Evolutionary conservation across 805 yeast genomes (phyloP).

Genomic region (Scheffersomyces spartinae): DNA sequence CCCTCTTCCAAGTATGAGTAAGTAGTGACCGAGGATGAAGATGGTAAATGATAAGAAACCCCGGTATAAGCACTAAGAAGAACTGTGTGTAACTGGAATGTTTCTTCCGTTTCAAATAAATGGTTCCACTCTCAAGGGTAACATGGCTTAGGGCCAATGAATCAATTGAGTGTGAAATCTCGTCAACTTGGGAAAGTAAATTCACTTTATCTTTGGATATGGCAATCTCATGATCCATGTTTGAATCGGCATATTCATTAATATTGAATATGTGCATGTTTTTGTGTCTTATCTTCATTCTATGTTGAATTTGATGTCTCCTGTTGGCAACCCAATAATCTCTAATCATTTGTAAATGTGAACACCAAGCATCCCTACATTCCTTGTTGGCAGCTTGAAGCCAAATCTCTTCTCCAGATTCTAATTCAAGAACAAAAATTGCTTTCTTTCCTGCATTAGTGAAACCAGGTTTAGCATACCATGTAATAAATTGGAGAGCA

Average conservation of each 20-base stretch:
- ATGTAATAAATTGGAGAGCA: slow-evolving; percentile 10
- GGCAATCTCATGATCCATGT: slow-evolving; percentile 26
- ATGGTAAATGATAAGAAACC: slow-evolving; percentile 48
- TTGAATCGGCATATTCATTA: slow-evolving; percentile 47
- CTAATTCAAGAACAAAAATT: slow-evolving; percentile 16
- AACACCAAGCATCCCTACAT: slow-evolving; percentile 59
- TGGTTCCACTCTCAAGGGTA: slow-evolving; percentile 49
- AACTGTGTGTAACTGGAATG: slow-evolving; percentile 53
- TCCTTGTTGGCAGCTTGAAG: slow-evolving; percentile 42
- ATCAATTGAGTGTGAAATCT: slow-evolving; percentile 42
- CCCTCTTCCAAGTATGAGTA: slow-evolving; percentile 34
- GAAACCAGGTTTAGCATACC: slow-evolving; percentile 15
- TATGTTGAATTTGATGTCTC: slow-evolving; percentile 25
- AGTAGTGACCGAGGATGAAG: slow-evolving; percentile 34
- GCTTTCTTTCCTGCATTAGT: slow-evolving; percentile 14
- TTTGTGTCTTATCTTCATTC: slow-evolving; percentile 23
- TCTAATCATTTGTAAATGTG: slow-evolving; percentile 28
- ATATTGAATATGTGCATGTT: slow-evolving; percentile 40
- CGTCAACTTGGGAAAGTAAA: slow-evolving; percentile 38
- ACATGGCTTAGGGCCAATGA: slow-evolving; percentile 48
- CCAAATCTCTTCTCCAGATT: slow-evolving; percentile 42
- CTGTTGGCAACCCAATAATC: slow-evolving; percentile 50
- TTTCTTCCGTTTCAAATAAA: slow-evolving; percentile 61
- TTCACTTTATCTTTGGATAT: slow-evolving; percentile 39
- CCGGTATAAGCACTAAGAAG: slow-evolving; percentile 60